phyloP scores from a whole-genome alignment of 257 asterid genomes.

The Solanum appendiculatum region DNA sequence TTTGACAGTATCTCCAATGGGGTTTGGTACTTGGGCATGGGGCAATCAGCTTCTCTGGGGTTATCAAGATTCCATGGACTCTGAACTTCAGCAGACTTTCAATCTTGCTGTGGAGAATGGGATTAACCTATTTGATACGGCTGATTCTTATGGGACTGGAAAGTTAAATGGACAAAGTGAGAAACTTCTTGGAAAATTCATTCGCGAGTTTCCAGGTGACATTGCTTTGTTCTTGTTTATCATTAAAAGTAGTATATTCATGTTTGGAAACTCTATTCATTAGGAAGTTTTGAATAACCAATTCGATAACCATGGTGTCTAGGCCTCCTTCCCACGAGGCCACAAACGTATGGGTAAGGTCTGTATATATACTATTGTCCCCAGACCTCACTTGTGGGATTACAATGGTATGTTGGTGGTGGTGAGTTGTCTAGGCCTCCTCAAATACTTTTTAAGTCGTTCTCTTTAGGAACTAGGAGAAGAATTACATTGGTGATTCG shows the following conservation, averaged over 20 bases:
- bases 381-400: no score
- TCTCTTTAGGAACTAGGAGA: background rate
- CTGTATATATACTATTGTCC: accelerated
- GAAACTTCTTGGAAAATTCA: slow-evolving; percentile 88
- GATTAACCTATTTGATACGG: slow-evolving; percentile 79
- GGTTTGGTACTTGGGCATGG: slow-evolving; percentile 99
- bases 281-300: background rate
- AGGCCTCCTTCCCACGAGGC: background rate
- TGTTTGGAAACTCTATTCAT: background rate
- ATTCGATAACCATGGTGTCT: background rate
- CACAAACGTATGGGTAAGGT: background rate
- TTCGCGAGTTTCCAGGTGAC: slow-evolving; percentile 44
- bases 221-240: background rate
- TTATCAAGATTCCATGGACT: slow-evolving; percentile 82
- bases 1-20: slow-evolving; percentile 85
- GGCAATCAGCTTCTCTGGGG: slow-evolving; percentile 97
- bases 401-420: background rate
- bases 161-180: slow-evolving; percentile 84
- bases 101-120: slow-evolving; percentile 78
- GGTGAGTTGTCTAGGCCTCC: background rate
- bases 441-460: background rate
- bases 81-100: slow-evolving; percentile 74
- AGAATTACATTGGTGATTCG: background rate
- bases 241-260: background rate
- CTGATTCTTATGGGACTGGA: slow-evolving; percentile 97